These are phyloP conservation scores for Fonsecaea erecta DNA, from an alignment of 2,329 filamentous ascomycete species.

Conservation along the genomic window DNA sequence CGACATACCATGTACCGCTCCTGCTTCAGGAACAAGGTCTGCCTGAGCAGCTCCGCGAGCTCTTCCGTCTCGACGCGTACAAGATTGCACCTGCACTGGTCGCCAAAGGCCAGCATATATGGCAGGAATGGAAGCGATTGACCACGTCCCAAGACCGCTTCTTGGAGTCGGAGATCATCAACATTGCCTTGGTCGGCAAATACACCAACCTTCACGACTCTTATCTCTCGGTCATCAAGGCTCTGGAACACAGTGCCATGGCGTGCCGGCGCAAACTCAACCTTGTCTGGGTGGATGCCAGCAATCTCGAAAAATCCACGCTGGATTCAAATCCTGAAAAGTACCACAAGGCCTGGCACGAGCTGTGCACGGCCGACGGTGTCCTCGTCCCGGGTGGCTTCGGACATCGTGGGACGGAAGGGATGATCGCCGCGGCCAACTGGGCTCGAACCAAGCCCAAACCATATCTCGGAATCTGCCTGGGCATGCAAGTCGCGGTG, in stretches of 20 bases:
- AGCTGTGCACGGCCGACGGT: conserved; percentile 69
- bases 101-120: conserved; percentile 69
- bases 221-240: conserved; percentile 82
- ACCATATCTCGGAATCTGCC: conserved; percentile 86
- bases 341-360: conserved; percentile 86
- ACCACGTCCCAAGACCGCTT: conserved; percentile 70
- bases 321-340: conserved; percentile 67
- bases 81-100: conserved; percentile 59
- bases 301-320: conserved; percentile 74
- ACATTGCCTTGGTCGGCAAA: conserved; percentile 89
- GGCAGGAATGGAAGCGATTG: conserved; percentile 76
- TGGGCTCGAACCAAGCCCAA: conserved; percentile 82
- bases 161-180: conserved; percentile 64
- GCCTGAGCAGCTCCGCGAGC: conserved; percentile 66
- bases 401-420: conserved; percentile 78
- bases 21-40: conserved; percentile 83
- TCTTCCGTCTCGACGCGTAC: conserved; percentile 67
- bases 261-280: conserved; percentile 77
- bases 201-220: conserved; percentile 84
- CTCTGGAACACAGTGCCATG: conserved; percentile 91
- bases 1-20: conserved; percentile 94
- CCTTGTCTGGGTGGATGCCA: conserved; percentile 82
- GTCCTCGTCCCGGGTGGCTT: conserved; percentile 69
- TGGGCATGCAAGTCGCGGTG: conserved; percentile 91
- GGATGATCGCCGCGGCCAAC: conserved; percentile 85